phyloP scores from a whole-genome alignment of 371 early-diverging fungal species.

The Mucor plumbeus region DNA sequence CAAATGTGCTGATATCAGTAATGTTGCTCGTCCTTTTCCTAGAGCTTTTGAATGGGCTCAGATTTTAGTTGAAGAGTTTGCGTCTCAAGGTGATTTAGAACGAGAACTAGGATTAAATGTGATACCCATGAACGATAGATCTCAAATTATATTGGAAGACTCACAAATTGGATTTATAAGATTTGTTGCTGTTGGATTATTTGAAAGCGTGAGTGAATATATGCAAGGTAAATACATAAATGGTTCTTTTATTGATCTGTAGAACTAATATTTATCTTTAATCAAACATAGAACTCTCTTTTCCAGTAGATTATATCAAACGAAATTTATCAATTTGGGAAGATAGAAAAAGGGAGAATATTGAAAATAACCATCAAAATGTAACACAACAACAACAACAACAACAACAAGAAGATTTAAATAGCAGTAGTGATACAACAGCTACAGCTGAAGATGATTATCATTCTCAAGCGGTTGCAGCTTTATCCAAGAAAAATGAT shows the following conservation, averaged over 20 bases:
- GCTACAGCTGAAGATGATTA: constrained; percentile 24
- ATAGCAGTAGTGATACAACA: constrained; percentile 2
- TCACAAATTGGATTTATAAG: constrained; percentile 76
- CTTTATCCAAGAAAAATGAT: constrained; percentile 11
- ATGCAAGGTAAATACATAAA: constrained; percentile 32
- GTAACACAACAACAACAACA: not conserved
- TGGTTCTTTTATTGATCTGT: no score
- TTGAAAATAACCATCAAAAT: constrained; percentile 5
- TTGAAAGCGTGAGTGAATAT: constrained; percentile 53
- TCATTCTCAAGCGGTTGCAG: constrained; percentile 18
- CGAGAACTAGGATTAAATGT: constrained; percentile 61
- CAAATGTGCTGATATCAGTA: constrained; percentile 88
- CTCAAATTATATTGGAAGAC: constrained; percentile 56
- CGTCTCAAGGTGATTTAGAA: constrained; percentile 71
- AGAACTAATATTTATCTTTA: no score
- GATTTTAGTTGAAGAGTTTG: constrained; percentile 63
- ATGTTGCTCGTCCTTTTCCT: constrained; percentile 65
- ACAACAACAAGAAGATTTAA: not conserved
- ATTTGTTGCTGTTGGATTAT: constrained; percentile 70
- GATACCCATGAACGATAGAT: constrained; percentile 58
- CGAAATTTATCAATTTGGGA: constrained; percentile 46
- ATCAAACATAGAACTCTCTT: constrained; percentile 36
- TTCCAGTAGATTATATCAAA: constrained; percentile 47
- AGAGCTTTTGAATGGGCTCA: constrained; percentile 62
- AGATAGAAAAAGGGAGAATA: constrained; percentile 37